Conservation (phyloP, 2,329 filamentous ascomycete species). For the Fusarium austroafricanum region DNA sequence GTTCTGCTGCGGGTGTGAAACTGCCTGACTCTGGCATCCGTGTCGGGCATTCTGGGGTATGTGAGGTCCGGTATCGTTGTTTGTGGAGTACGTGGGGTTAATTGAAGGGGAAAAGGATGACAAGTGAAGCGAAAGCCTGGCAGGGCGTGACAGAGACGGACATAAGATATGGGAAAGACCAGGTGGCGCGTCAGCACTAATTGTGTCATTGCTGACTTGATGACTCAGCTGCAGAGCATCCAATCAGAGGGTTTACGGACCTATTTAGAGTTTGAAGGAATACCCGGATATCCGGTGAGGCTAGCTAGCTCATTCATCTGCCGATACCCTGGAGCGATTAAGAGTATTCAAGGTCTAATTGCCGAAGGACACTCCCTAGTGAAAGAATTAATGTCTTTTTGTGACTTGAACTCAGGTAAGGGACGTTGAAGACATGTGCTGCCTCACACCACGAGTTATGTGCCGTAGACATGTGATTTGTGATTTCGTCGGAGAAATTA, state of each 20-base stretch:
- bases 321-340: too few species aligned
- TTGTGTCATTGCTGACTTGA: not conserved
- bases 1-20: conserved; percentile 17
- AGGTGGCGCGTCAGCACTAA: conserved; percentile 1
- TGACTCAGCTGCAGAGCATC: not conserved
- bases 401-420: too few species aligned
- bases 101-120: not conserved
- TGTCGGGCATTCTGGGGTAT: not conserved
- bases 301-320: too few species aligned
- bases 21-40: not conserved
- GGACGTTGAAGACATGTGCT: too few species aligned
- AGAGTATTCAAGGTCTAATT: too few species aligned
- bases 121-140: not conserved
- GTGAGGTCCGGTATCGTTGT: not conserved
- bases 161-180: too few species aligned
- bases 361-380: too few species aligned
- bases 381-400: too few species aligned
- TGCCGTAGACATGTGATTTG: too few species aligned
- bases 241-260: not conserved
- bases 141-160: not conserved
- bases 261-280: not conserved
- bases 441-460: too few species aligned
- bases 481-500: too few species aligned
- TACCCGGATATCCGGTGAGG: not conserved
- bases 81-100: not conserved